Conservation (phyloP, 495 filamentous ascomycete species). For the Podospora didyma region DNA sequence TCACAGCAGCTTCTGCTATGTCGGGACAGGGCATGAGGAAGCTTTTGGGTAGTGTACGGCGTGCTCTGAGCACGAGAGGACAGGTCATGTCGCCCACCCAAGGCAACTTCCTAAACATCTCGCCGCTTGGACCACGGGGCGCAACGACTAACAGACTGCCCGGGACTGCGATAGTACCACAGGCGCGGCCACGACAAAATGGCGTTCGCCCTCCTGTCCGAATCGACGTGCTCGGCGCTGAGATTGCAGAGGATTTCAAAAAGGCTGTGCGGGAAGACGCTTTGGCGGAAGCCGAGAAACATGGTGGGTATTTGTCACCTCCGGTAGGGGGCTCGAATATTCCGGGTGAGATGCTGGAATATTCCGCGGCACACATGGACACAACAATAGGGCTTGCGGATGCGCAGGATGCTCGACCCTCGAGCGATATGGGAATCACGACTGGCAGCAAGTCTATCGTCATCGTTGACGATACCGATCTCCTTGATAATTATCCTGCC, state of each 20-base stretch:
- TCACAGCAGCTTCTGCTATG: slow-evolving; percentile 47
- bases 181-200: slow-evolving; percentile 42
- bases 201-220: slow-evolving; percentile 41
- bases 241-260: slow-evolving; percentile 69
- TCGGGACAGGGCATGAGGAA: slow-evolving; percentile 70
- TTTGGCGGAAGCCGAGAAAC: slow-evolving; percentile 36
- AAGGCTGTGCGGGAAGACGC: slow-evolving; percentile 58
- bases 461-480: slow-evolving; percentile 69
- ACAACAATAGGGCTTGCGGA: slow-evolving; percentile 18
- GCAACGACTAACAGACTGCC: slow-evolving; percentile 49
- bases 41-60: slow-evolving; percentile 80
- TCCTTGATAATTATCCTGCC: slow-evolving; percentile 34
- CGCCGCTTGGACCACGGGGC: slow-evolving; percentile 47
- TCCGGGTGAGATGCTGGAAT: slow-evolving; percentile 26
- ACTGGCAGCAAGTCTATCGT: slow-evolving; percentile 81
- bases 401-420: slow-evolving; percentile 23
- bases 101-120: slow-evolving; percentile 45
- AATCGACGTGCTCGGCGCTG: slow-evolving; percentile 78
- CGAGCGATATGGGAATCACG: slow-evolving; percentile 56
- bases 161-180: slow-evolving; percentile 51
- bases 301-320: slow-evolving; percentile 15
- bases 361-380: slow-evolving; percentile 36
- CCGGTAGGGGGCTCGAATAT: slow-evolving; percentile 8
- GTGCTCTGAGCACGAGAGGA: slow-evolving; percentile 72
- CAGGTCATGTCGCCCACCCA: slow-evolving; percentile 44